Base-by-base conservation (phyloP, 371 early-diverging fungal genomes). In the Lichtheimia ornata region DNA sequence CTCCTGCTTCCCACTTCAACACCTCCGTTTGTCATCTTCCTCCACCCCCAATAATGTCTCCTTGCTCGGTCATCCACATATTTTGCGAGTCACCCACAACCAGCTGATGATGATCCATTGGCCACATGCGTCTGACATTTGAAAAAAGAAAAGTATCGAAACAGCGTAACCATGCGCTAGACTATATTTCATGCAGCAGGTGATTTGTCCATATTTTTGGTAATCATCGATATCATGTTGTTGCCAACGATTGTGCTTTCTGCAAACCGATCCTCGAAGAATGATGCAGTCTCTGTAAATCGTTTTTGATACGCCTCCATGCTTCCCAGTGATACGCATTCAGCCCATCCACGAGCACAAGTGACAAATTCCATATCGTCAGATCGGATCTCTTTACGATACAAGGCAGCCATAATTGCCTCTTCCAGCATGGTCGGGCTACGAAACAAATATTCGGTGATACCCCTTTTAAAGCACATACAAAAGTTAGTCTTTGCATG, bases 301-400 rank as follows among this genome's bases (percentile, higher is more conserved):
- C 95, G 83, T 54, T 81, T 75, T 43, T 86, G 80, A 74, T 97
- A 98, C 0, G 86, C 91, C 9, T 94, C 94, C 81, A 94, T 89
- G 51, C 83, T 88, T 2, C 91, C 94, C 50, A 88, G 66, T 27
- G 82, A 84, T 42, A 98, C 93, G 63, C 89, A 87, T 71, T 97
- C 94, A 28, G 90, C 93, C 98, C 98, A 98, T 9, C 93, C 94
- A 53, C 87, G 81, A 5, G 94, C 91, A 7, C 95, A 92, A 15
- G 92, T 88, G 62, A 90, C 94, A 69, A 97, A 98, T 68, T 94
- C 84, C 83, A 94, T 85, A 68, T 97, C 98, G 67, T 96, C 97
- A 9, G 91, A 85, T 35, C 96, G 88, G 60, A 92, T 93, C 35
- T 88, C 85, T 66, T 88, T 85, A 63, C 88, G 85, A 55, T 85